Evolutionary conservation across 352 stramenopile species (phyloP), one percentile per base, ranked within the genome.

Genomic region (Phytophthora pinifolia): DNA sequence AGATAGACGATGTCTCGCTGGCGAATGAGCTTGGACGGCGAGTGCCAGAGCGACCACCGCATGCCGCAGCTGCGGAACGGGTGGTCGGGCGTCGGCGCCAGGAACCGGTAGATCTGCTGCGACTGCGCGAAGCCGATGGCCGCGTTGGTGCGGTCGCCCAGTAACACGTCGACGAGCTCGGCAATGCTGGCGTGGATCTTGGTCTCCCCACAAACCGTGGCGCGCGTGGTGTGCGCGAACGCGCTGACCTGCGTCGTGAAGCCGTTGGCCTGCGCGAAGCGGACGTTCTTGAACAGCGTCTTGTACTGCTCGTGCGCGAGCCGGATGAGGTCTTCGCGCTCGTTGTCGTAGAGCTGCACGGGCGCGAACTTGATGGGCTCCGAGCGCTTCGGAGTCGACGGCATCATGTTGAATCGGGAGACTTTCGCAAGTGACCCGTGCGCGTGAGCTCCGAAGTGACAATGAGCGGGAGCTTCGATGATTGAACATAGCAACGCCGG

Each of bases 1-100:
- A 88, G 59, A 63, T 84, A 88, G 35, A 81, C 54, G 7, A 86
- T 72, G 34, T 88, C 77, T 18, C 75, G 68, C 49, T 80, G 72
- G 9, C 77, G 72, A 15, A 79, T 72, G 59, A 88, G 68, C 59
- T 76, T 79, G 13, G 75, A 79, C 2, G 77, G 73, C 34, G 71
- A 76, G 52, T 86, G 62, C 74, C 75, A 86, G 34, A 88, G 71
- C 52, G 77, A 86, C 77, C 75, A 88, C 30, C 73, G 75, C 61
- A 88, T 44, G 1, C 70, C 72, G 18, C 72, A 82, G 2, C 75
- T 76, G n/a, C 71, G 75, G 46, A 67, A 78, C 43, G 77, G 72
- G 34, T 84, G 71, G 18, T 75, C 72, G 2, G 44, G 46, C 18
- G 70, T 73, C 6, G 75, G 68, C 47, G 63, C 59, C 34, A 85